Percentiles rank a stretch among this genome's conserved stretches.
phyloP scores from a whole-genome alignment of 352 stramenopile species.

The Globisporangium yorkense region DNA sequence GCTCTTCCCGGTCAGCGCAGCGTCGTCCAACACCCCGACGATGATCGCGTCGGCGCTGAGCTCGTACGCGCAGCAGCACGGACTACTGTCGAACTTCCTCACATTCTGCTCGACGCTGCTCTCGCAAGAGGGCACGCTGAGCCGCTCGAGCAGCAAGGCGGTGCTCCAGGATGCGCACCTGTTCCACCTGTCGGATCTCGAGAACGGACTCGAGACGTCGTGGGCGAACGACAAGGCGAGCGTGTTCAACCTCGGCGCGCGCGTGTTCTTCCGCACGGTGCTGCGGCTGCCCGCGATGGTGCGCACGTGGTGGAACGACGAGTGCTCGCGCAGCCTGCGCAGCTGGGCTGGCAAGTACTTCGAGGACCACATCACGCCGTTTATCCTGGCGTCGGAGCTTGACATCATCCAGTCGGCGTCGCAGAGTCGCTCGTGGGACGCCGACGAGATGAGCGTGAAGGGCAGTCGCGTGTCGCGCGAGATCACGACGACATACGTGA shows the following conservation, averaged over 20 bases:
- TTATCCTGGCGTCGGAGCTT: constrained; percentile 70
- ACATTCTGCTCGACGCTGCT: constrained; percentile 55
- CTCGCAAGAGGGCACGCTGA: constrained; percentile 40
- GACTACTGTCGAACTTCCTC: constrained; percentile 61
- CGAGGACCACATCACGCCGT: constrained; percentile 81
- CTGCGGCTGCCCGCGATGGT: constrained; percentile 82
- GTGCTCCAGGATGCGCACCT: constrained; percentile 46
- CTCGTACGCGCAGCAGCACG: constrained; percentile 51
- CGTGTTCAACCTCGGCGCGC: constrained; percentile 48
- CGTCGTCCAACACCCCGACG: constrained; percentile 13
- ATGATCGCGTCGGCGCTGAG: constrained; percentile 71
- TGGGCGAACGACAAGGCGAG: constrained; percentile 30
- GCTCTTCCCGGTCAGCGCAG: constrained; percentile 45
- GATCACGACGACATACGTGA: constrained; percentile 90
- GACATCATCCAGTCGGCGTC: constrained; percentile 64
- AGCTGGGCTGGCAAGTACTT: constrained; percentile 88
- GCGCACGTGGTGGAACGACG: constrained; percentile 88
- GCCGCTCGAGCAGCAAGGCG: constrained; percentile 12
- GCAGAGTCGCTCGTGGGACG: constrained; percentile 52
- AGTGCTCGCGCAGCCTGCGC: constrained; percentile 70
- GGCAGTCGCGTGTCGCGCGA: constrained; percentile 82
- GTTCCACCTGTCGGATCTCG: constrained; percentile 37
- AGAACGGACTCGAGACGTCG: constrained; percentile 15
- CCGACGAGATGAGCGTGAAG: constrained; percentile 82
- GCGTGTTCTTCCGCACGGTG: constrained; percentile 80